Conservation (phyloP, 768 basidiomycete genomes). For the Pulveroboletus sp. region DNA sequence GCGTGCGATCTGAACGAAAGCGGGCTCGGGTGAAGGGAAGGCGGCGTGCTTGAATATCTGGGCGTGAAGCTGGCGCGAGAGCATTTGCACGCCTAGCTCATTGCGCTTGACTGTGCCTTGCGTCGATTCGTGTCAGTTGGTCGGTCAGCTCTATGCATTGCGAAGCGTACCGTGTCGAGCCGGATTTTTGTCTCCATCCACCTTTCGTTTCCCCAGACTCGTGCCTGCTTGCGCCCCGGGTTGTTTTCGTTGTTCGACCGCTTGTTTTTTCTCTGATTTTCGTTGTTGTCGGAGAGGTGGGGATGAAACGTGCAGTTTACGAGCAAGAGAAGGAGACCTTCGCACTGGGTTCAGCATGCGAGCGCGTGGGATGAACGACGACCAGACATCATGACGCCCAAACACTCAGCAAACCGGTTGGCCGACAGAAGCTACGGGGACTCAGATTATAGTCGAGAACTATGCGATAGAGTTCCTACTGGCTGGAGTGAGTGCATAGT, state of each 20-base stretch:
- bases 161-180: constrained; percentile 9
- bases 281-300: constrained; percentile 11
- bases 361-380: constrained; percentile 6
- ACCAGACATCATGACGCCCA: background rate
- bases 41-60: constrained; percentile 76
- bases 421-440: too few relatives aligned
- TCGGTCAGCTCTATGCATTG: background rate
- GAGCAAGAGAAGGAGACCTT: constrained; percentile 12
- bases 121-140: background rate
- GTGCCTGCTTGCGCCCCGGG: background rate
- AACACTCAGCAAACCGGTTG: background rate
- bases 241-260: background rate
- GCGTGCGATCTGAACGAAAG: constrained; percentile 69
- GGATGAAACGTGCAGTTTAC: constrained; percentile 12
- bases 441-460: too few relatives aligned
- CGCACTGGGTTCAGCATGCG: constrained; percentile 18
- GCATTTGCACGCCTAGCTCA: constrained; percentile 88
- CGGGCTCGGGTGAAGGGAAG: constrained; percentile 55
- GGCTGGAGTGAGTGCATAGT: too few relatives aligned
- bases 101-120: constrained; percentile 59
- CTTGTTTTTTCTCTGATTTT: constrained; percentile 1
- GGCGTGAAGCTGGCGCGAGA: constrained; percentile 72
- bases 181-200: background rate
- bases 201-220: background rate
- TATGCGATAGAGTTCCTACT: too few relatives aligned